phyloP scores from a whole-genome alignment of 148 eudicot genomes.

The Cornus controversa region DNA sequence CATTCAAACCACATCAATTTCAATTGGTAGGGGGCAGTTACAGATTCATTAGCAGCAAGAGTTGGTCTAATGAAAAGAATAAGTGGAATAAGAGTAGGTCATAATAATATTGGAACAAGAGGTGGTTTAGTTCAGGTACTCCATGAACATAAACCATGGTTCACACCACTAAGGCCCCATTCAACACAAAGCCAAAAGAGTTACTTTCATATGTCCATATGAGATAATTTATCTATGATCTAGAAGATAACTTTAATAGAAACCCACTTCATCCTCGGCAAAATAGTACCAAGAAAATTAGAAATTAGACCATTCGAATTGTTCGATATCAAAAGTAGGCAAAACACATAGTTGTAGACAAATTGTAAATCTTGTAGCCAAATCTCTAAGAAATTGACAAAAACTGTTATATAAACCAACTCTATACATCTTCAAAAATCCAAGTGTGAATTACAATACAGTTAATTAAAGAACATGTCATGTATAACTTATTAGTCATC shows the following conservation, averaged over 20 bases:
- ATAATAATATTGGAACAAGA: no score
- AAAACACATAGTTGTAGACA: not conserved
- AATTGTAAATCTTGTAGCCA: not conserved
- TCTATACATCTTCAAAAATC: not conserved
- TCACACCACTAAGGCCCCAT: not conserved
- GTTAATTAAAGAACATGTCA: no score
- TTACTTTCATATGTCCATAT: not conserved
- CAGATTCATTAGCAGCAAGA: no score
- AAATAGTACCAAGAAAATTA: no score
- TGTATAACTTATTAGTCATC: not conserved
- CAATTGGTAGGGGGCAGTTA: no score
- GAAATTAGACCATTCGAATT: not conserved
- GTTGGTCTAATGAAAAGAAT: no score
- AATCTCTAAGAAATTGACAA: not conserved
- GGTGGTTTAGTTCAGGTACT: no score
- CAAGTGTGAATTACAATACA: not conserved
- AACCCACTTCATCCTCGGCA: not conserved
- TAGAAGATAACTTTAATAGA: no score
- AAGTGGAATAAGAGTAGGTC: no score
- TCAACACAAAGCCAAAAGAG: not conserved
- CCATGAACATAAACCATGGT: no score
- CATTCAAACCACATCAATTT: no score
- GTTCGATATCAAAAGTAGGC: slow-evolving; percentile 2
- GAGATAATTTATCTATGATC: not conserved
- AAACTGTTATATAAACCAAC: not conserved